Evolutionary conservation across 1,139 yeast species (phyloP).

Genomic region (Candida pseudoviswanathii): DNA sequence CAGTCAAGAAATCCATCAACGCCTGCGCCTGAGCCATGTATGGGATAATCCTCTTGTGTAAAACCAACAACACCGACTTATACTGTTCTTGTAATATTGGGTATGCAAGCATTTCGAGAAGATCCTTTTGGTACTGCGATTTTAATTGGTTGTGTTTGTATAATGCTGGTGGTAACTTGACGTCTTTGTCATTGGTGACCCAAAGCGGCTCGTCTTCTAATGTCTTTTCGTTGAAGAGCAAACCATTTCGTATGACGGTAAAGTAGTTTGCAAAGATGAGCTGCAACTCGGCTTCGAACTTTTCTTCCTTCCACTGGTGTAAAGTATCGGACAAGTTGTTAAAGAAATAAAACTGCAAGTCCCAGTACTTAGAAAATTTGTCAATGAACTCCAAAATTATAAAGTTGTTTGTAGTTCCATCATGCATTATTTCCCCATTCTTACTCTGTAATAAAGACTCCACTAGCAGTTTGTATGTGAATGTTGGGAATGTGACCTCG

Average conservation of each 20-base stretch:
- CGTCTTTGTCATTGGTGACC: slow-evolving; percentile 18
- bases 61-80: slow-evolving; percentile 64
- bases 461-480: slow-evolving; percentile 53
- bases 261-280: slow-evolving; percentile 41
- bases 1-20: slow-evolving; percentile 91
- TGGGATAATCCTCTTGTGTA: slow-evolving; percentile 87
- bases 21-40: slow-evolving; percentile 76
- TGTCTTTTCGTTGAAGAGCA: slow-evolving; percentile 26
- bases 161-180: slow-evolving; percentile 56
- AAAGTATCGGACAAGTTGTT: slow-evolving; percentile 27
- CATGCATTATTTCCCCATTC: slow-evolving; percentile 37
- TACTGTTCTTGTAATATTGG: slow-evolving; percentile 60
- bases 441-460: slow-evolving; percentile 44
- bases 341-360: slow-evolving; percentile 67
- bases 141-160: slow-evolving; percentile 61
- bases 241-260: slow-evolving; percentile 37
- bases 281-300: slow-evolving; percentile 21
- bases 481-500: slow-evolving; percentile 63
- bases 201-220: slow-evolving; percentile 38
- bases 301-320: slow-evolving; percentile 23
- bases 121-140: slow-evolving; percentile 66
- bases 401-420: slow-evolving; percentile 55
- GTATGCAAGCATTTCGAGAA: slow-evolving; percentile 57
- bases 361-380: slow-evolving; percentile 51
- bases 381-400: slow-evolving; percentile 62